These are phyloP conservation scores for Trematosphaeria pertusa DNA, from an alignment of 2,329 filamentous ascomycete genomes.

Conservation along the genomic window DNA sequence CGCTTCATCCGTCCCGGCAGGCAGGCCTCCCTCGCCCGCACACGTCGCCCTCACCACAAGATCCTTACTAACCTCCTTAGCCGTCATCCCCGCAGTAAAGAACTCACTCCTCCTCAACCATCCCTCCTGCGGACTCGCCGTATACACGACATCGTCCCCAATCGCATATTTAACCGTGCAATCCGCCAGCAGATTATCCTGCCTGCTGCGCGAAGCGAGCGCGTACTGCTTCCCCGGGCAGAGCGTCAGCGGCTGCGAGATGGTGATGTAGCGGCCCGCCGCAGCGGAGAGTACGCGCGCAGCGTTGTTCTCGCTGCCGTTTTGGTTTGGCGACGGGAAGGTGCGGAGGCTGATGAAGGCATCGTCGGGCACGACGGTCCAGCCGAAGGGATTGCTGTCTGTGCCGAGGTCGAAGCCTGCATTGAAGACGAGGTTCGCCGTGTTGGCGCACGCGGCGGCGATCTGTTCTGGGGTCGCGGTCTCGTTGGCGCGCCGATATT, in stretches of 20 bases:
- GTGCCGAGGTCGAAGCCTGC: conserved; percentile 28
- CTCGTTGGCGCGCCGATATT: conserved; percentile 21
- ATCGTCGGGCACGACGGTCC: conserved; percentile 26
- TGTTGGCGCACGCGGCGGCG: conserved; percentile 30
- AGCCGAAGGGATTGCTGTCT: conserved; percentile 24
- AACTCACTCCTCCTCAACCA: conserved; percentile 18
- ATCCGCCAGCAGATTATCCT: conserved; percentile 22
- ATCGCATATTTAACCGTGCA: conserved; percentile 28
- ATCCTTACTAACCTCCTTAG: conserved; percentile 28
- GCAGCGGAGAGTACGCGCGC: conserved; percentile 33
- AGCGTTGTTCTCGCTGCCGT: conserved; percentile 17
- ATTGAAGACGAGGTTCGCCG: conserved; percentile 35
- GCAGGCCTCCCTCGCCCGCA: conserved; percentile 22
- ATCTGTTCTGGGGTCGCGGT: conserved; percentile 35
- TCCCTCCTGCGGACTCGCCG: conserved; percentile 20
- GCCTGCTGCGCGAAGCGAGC: conserved; percentile 19
- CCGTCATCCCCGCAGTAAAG: conserved; percentile 26
- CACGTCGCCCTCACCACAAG: conserved; percentile 30
- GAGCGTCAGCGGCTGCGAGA: conserved; percentile 36
- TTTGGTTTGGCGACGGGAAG: conserved; percentile 5
- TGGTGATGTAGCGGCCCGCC: conserved; percentile 22
- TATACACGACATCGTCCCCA: conserved; percentile 21
- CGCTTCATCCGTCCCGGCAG: conserved; percentile 19
- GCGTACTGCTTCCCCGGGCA: conserved; percentile 34
- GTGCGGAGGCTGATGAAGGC: conserved; percentile 25